phyloP scores from a whole-genome alignment of 148 eudicot genomes.

The Camellia granthamiana region DNA sequence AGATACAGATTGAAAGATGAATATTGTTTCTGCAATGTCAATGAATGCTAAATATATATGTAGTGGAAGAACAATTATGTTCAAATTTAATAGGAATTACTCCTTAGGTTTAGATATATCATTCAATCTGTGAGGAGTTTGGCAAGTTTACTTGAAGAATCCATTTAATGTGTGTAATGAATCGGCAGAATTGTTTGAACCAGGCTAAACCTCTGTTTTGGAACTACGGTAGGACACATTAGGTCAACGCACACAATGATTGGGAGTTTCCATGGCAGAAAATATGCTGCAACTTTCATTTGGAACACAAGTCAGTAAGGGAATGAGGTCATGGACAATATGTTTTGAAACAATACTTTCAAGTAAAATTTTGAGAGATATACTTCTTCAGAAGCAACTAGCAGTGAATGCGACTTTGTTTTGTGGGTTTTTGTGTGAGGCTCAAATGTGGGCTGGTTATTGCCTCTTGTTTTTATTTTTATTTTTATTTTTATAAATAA shows the following conservation, averaged over 20 bases:
- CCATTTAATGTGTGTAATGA: no score
- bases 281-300: no score
- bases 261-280: not conserved
- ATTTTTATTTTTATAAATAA: no score
- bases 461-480: not conserved
- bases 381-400: no score
- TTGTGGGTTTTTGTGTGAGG: not conserved
- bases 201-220: not conserved
- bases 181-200: not conserved
- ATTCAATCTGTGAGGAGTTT: not conserved
- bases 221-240: not conserved
- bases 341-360: no score
- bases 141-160: no score
- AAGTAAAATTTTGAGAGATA: no score
- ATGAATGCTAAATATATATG: not conserved
- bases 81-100: not conserved
- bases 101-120: not conserved
- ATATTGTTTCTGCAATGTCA: not conserved
- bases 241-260: not conserved
- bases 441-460: no score
- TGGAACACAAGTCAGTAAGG: no score
- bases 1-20: not conserved
- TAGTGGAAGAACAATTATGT: not conserved
- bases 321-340: no score
- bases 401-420: no score